Base-by-base conservation (phyloP, 2,329 filamentous ascomycete species). In the Zasmidium cellare region DNA sequence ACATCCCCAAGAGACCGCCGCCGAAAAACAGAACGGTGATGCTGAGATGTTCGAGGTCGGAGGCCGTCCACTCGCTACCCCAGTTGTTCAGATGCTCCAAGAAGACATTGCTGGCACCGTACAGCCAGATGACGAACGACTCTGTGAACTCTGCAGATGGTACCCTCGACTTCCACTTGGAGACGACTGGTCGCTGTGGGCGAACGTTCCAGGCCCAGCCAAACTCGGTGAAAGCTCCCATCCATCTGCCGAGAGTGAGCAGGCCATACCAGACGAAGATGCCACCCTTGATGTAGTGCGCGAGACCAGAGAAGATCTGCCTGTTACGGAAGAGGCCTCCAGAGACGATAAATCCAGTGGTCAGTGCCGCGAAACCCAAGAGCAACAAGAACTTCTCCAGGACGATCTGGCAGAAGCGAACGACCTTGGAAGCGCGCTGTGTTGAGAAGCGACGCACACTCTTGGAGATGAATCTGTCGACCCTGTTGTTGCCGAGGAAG, bases 131-230 rank as follows among this genome's bases (percentile, higher is more conserved):
- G 64, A 96, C 84, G 56, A 88, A 87, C 31, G 91, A 96, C 75
- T 97, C 93, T 50, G 88, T 85, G 67, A 96, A 96, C 76, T 97
- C 93, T 22, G 90, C 91, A 0, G 90, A 90, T 1, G 89, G 90
- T 25, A 85, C 67, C 47, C 74, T 77, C 41, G 80, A 74, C 51
- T 85, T 85, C 83, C 88, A 88, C 69, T 80, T 84, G 63, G 84
- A 81, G 18, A 85, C 81, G 12, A 84, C 71, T 9, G 79, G 79
- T 58, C 75, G 74, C 3, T 78, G 71, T 9, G 91, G 91, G 59
- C 89, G 89, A 59, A 92, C 75, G 69, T 97, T 97, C 93, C 93
- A 97, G 0, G 92, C 91, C 93, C 93, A 97, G 64, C 93, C 93
- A 56, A 93, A 83, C 59, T 96, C 90, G 57, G 89, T 87, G 72